Percentiles rank a stretch among this genome's conserved stretches.
phyloP scores from a whole-genome alignment of 768 basidiomycete genomes.

The Agaricus sinodeliciosus region DNA sequence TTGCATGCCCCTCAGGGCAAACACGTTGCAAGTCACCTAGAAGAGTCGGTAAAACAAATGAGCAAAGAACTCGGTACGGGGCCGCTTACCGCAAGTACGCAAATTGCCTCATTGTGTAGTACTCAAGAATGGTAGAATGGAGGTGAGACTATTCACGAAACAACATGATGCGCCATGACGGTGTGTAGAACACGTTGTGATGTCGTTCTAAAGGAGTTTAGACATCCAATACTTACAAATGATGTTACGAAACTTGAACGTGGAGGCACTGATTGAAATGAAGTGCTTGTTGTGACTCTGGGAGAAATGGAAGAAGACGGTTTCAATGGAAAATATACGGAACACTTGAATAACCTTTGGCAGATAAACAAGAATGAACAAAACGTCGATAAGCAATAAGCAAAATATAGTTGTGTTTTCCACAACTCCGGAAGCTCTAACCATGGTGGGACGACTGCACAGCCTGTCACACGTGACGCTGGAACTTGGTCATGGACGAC shows the following conservation, averaged over 20 bases:
- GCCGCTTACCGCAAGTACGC: conserved; percentile 1
- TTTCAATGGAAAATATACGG: not conserved
- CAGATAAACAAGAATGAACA: no score
- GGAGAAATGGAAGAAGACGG: not conserved
- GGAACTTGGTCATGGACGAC: conserved; percentile 1
- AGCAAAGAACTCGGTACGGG: not conserved
- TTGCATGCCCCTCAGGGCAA: conserved; percentile 6
- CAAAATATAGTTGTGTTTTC: no score
- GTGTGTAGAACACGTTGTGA: conserved; percentile 7
- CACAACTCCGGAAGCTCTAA: no score
- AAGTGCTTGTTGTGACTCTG: no score
- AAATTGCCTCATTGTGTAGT: not conserved
- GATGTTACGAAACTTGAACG: no score
- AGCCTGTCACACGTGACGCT: not conserved
- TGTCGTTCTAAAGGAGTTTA: not conserved
- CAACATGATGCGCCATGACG: conserved; percentile 7
- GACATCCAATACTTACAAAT: not conserved
- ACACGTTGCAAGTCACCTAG: conserved; percentile 12
- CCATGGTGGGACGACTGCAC: not conserved
- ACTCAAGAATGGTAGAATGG: not conserved
- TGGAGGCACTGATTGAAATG: not conserved
- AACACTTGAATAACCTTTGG: no score
- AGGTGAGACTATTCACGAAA: conserved; percentile 1
- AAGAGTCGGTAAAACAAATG: not conserved
- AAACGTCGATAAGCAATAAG: no score